These are phyloP conservation scores for Ajuga chamaepitys DNA, from an alignment of 257 asterid species.

Conservation along the genomic window DNA sequence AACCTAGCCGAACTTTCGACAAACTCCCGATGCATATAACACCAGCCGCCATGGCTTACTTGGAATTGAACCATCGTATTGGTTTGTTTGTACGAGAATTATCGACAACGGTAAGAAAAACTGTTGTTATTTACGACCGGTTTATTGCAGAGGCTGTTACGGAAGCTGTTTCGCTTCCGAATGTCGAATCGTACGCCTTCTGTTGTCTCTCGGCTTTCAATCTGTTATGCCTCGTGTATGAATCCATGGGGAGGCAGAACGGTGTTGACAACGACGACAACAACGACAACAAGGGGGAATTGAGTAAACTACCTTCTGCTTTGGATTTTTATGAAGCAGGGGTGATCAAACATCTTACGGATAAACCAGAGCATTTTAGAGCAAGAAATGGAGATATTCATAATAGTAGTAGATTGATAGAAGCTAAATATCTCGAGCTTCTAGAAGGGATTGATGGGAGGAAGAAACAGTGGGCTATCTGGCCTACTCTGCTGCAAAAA, in stretches of 20 bases:
- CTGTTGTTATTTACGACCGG: conserved; percentile 28
- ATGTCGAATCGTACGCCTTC: conserved; percentile 34
- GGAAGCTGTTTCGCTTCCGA: conserved; percentile 20
- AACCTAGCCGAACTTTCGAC: not conserved
- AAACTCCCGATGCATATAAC: conserved; percentile 23
- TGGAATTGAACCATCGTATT: conserved; percentile 14
- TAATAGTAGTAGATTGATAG: conserved; percentile 29
- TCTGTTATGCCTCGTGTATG: conserved; percentile 29
- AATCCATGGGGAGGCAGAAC: conserved; percentile 26
- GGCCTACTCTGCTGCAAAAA: conserved; percentile 14
- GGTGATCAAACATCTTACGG: conserved; percentile 10
- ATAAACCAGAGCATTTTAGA: not conserved
- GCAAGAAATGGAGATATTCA: conserved; percentile 31
- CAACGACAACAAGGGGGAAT: no score
- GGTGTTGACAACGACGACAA: no score
- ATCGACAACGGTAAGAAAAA: conserved; percentile 10
- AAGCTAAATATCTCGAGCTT: conserved; percentile 26
- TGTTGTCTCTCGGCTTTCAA: conserved; percentile 33
- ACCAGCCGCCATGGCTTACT: conserved; percentile 28
- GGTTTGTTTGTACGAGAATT: conserved; percentile 6
- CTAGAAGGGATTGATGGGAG: conserved; percentile 32
- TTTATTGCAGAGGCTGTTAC: conserved; percentile 23
- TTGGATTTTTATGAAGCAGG: conserved; percentile 19
- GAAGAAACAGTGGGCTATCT: conserved; percentile 34
- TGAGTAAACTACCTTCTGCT: conserved; percentile 4